Evolutionary conservation across 495 filamentous ascomycete species (phyloP).

Genomic region (Penicillium desertorum): DNA sequence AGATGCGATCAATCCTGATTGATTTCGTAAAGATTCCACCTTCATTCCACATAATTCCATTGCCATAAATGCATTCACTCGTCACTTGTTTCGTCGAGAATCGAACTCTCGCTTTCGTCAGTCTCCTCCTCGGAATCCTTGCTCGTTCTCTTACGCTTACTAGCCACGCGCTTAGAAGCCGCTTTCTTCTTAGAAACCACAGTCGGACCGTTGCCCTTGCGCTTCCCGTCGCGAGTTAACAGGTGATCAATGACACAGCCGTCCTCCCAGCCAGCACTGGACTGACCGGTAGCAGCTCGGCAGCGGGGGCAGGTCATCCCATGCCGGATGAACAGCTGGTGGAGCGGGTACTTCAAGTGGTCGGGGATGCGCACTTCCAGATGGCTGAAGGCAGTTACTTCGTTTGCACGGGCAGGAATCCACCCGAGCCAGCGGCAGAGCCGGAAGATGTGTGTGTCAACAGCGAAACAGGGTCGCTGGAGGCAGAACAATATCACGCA

Average conservation of each 20-base stretch:
- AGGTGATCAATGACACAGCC: constrained; percentile 55
- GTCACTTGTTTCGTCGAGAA: neutral
- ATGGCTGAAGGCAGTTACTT: constrained; percentile 75
- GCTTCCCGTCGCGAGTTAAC: constrained; percentile 45
- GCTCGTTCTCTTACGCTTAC: constrained; percentile 1
- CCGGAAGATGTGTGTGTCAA: constrained; percentile 82
- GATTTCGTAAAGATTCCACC: neutral
- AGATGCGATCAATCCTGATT: neutral
- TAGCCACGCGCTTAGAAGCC: neutral
- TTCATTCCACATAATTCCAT: neutral
- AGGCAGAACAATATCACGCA: constrained; percentile 84
- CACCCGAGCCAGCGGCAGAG: constrained; percentile 84
- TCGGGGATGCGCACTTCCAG: constrained; percentile 79
- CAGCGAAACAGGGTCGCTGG: constrained; percentile 73
- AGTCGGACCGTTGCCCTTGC: constrained; percentile 15
- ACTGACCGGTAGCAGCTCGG: constrained; percentile 54
- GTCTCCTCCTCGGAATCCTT: neutral
- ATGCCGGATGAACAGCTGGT: constrained; percentile 84
- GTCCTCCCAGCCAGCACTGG: constrained; percentile 45
- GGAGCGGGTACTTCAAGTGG: constrained; percentile 83
- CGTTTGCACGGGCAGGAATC: constrained; percentile 60
- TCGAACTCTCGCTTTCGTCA: constrained; percentile 1
- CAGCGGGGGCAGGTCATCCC: constrained; percentile 80
- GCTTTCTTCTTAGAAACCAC: constrained; percentile 2
- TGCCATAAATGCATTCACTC: neutral